phyloP scores from a whole-genome alignment of 164 flowering plant genomes.

The Magnolia officinalis region DNA sequence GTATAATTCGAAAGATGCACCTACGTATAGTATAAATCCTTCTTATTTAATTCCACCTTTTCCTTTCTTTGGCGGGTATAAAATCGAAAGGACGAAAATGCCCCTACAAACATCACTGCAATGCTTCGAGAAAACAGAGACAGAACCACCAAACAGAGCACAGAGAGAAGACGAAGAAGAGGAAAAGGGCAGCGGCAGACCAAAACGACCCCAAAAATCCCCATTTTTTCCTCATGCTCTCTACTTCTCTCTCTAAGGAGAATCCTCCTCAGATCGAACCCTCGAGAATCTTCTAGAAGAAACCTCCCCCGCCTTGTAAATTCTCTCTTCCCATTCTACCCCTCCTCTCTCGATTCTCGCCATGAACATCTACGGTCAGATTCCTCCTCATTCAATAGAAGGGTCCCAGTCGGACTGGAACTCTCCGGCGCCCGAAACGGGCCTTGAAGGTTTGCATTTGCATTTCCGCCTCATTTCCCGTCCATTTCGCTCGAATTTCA shows the following conservation, averaged over 20 bases:
- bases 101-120: background rate
- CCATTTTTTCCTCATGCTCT: slow-evolving; percentile 5
- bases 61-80: slow-evolving; percentile 27
- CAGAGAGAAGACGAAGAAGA: slow-evolving; percentile 5
- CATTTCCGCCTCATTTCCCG: slow-evolving; percentile 1
- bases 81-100: slow-evolving; percentile 13
- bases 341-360: background rate
- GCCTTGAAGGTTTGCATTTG: slow-evolving; percentile 53
- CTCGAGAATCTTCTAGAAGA: slow-evolving; percentile 6
- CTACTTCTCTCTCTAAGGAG: background rate
- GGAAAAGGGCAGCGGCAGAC: background rate
- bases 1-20: background rate
- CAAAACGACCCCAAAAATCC: background rate
- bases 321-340: background rate
- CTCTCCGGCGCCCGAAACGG: slow-evolving; percentile 34
- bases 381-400: slow-evolving; percentile 22
- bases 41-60: background rate
- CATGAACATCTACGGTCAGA: slow-evolving; percentile 60
- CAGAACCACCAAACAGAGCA: slow-evolving; percentile 4
- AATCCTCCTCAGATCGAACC: slow-evolving; percentile 3
- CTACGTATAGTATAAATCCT: background rate
- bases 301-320: slow-evolving; percentile 3
- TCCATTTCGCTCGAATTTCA: background rate
- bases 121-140: slow-evolving; percentile 9
- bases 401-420: slow-evolving; percentile 46